Evolutionary conservation across 176 grass and related monocot species (phyloP).

Genomic region (Carex scoparia): DNA sequence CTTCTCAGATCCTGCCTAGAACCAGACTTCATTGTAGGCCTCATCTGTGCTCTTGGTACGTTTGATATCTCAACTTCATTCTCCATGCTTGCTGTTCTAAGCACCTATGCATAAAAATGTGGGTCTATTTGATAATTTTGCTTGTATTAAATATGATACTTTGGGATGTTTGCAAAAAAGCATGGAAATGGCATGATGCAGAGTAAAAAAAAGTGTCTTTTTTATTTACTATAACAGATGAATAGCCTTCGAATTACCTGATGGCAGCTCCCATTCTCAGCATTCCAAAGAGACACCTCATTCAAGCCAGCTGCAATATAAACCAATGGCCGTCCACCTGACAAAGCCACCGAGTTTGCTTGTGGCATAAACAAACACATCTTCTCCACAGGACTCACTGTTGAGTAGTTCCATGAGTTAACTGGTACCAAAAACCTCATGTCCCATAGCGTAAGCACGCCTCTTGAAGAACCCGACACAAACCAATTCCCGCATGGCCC

Average conservation of each 20-base stretch:
- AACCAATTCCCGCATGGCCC: conserved; percentile 96
- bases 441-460: conserved; percentile 89
- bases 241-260: conserved; percentile 50
- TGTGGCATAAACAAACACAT: conserved; percentile 85
- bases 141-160: background rate
- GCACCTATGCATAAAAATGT: conserved; percentile 44
- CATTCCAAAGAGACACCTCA: conserved; percentile 93
- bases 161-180: background rate
- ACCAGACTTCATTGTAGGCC: conserved; percentile 45
- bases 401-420: conserved; percentile 86
- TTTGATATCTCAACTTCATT: conserved; percentile 49
- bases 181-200: background rate
- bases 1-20: conserved; percentile 48
- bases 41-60: conserved; percentile 42
- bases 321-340: conserved; percentile 65
- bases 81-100: conserved; percentile 70
- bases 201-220: background rate
- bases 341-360: conserved; percentile 49
- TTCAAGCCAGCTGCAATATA: conserved; percentile 79
- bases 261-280: conserved; percentile 94
- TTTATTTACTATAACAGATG: background rate
- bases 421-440: conserved; percentile 93
- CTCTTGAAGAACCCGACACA: conserved; percentile 92
- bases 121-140: conserved; percentile 25
- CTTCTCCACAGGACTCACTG: conserved; percentile 76